Conservation (phyloP, 768 basidiomycete genomes). For the Mrakia frigida region DNA sequence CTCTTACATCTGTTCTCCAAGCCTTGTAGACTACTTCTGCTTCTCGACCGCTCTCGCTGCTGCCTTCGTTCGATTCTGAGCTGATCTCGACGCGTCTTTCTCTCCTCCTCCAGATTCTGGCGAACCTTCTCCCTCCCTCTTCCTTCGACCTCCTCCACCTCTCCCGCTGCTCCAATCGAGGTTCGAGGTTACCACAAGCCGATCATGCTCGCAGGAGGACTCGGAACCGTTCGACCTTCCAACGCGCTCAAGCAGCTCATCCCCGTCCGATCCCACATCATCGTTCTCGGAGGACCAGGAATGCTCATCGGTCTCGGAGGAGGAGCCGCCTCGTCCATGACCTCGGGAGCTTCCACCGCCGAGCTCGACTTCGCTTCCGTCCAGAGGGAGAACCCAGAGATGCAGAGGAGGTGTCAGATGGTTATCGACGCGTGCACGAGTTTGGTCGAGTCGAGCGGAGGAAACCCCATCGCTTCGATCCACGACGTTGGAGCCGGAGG, state of each 20-base stretch:
- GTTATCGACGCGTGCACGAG: conserved; percentile 88
- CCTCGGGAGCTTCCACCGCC: conserved; percentile 80
- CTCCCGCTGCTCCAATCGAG: conserved; percentile 49
- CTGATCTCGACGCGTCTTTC: conserved; percentile 7
- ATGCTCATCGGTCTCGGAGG: conserved; percentile 95
- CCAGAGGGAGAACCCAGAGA: conserved; percentile 96
- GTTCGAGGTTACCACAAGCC: conserved; percentile 98
- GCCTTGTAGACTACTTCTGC: background rate
- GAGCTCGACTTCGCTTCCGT: conserved; percentile 97
- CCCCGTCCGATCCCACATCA: conserved; percentile 72
- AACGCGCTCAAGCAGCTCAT: conserved; percentile 77
- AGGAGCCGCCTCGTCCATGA: conserved; percentile 91
- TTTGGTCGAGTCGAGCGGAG: conserved; percentile 45
- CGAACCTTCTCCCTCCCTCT: conserved; percentile 84
- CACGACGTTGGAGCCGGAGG: conserved; percentile 99
- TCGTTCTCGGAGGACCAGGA: conserved; percentile 92
- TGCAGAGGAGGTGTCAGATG: conserved; percentile 94
- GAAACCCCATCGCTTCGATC: conserved; percentile 84
- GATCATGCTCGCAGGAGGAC: conserved; percentile 98
- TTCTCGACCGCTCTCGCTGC: too few relatives aligned
- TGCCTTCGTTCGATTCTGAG: background rate
- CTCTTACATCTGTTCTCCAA: background rate
- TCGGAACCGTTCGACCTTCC: conserved; percentile 81
- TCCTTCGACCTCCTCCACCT: conserved; percentile 46
- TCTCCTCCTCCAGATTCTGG: conserved; percentile 49